phyloP scores from a whole-genome alignment of 2,329 filamentous ascomycete species.

The Hymenoscyphus linearis region DNA sequence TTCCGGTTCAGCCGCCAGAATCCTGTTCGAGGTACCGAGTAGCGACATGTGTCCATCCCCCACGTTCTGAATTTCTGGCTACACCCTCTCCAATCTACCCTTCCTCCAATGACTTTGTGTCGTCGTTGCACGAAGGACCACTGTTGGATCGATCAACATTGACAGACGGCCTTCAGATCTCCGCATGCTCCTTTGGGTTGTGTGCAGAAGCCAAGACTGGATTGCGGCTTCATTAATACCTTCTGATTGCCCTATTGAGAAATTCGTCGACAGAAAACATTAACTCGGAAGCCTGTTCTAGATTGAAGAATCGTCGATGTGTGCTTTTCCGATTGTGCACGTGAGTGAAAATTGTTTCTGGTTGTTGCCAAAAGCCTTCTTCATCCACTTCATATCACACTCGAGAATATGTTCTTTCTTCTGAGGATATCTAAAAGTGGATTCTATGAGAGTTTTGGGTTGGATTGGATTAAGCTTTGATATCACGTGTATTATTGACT shows the following conservation, averaged over 20 bases:
- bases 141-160: background rate
- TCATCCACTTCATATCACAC: background rate
- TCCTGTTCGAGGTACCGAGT: background rate
- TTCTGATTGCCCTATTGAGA: background rate
- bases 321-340: background rate
- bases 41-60: background rate
- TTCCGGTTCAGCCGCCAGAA: background rate
- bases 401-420: too few species aligned
- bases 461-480: background rate
- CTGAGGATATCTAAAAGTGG: background rate
- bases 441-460: background rate
- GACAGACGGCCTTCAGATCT: background rate
- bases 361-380: background rate
- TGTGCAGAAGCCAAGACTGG: background rate
- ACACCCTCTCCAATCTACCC: background rate
- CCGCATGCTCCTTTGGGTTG: background rate
- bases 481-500: background rate
- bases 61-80: background rate
- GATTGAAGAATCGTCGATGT: background rate
- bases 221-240: background rate
- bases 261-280: background rate
- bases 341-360: background rate
- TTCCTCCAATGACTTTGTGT: background rate
- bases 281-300: background rate
- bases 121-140: background rate